Conservation (phyloP, 108 stramenopile genomes). For the Cyclotella sp. region DNA sequence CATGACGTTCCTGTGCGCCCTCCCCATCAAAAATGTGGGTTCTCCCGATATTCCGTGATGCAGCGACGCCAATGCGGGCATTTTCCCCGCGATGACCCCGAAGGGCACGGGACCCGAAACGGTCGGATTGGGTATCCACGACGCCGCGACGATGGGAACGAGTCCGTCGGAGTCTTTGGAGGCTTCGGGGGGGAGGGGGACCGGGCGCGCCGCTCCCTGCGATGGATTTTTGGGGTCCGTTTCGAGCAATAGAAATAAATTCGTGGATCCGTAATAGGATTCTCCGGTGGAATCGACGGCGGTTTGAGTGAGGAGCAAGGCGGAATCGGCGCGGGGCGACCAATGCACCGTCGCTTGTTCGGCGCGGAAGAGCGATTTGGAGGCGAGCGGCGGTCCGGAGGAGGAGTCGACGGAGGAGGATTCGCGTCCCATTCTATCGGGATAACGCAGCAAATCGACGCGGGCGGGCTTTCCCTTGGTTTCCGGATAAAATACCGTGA, state of each 20-base stretch:
- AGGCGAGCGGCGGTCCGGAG: constrained; percentile 59
- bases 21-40: constrained; percentile 93
- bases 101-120: constrained; percentile 74
- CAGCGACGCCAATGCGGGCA: constrained; percentile 91
- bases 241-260: constrained; percentile 81
- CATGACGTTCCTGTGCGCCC: constrained; percentile 93
- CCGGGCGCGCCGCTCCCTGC: constrained; percentile 60
- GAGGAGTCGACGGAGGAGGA: constrained; percentile 13
- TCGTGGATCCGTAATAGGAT: constrained; percentile 95
- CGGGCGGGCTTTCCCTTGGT: constrained; percentile 90
- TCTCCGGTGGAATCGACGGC: constrained; percentile 92
- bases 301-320: constrained; percentile 86
- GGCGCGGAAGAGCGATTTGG: constrained; percentile 83
- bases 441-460: constrained; percentile 75
- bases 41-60: constrained; percentile 92
- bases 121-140: constrained; percentile 88
- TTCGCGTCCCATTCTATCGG: constrained; percentile 48
- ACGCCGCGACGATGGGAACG: constrained; percentile 82
- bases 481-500: constrained; percentile 87
- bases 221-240: constrained; percentile 37
- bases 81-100: constrained; percentile 88
- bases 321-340: constrained; percentile 81
- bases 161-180: constrained; percentile 25
- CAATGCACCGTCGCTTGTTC: constrained; percentile 79
- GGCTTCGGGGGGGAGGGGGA: constrained; percentile 69